Evolutionary conservation across 2,329 filamentous ascomycete genomes (phyloP).

Genomic region (Cercospora beticola): DNA sequence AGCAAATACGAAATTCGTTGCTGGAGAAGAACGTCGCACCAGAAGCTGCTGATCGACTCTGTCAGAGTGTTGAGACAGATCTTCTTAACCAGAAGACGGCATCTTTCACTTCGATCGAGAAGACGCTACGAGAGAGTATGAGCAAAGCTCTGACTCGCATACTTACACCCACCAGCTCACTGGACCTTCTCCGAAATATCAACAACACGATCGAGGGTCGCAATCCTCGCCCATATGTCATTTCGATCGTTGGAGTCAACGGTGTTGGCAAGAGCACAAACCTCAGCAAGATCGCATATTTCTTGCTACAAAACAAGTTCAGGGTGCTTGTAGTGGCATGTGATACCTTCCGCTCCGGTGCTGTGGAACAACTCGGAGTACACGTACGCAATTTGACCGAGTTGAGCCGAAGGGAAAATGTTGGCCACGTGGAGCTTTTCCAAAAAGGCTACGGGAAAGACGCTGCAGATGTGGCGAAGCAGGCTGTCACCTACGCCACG

Average conservation of each 20-base stretch:
- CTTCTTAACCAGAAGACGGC: slow-evolving; percentile 87
- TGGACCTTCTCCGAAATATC: slow-evolving; percentile 93
- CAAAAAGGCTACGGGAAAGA: slow-evolving; percentile 98
- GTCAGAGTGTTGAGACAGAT: slow-evolving; percentile 86
- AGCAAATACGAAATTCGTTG: slow-evolving; percentile 93
- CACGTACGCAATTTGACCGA: slow-evolving; percentile 93
- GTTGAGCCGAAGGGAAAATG: slow-evolving; percentile 76
- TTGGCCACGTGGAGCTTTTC: slow-evolving; percentile 81
- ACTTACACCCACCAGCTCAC: slow-evolving; percentile 88
- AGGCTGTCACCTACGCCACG: slow-evolving; percentile 79
- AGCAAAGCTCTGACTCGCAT: slow-evolving; percentile 92
- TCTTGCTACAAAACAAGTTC: slow-evolving; percentile 95
- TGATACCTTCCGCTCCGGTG: slow-evolving; percentile 95
- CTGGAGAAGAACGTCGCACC: slow-evolving; percentile 94
- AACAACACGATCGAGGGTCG: slow-evolving; percentile 67
- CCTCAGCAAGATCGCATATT: slow-evolving; percentile 96
- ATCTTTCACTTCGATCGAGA: slow-evolving; percentile 77
- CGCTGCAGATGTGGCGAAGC: slow-evolving; percentile 89
- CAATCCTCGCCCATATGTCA: slow-evolving; percentile 83
- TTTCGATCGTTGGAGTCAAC: slow-evolving; percentile 97
- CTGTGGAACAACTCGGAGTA: slow-evolving; percentile 93
- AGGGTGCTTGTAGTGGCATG: slow-evolving; percentile 90
- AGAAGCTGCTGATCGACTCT: slow-evolving; percentile 87
- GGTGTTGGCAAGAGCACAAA: slow-evolving; percentile 98
- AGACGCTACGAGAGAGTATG: slow-evolving; percentile 81